Base-by-base conservation (phyloP, 2,329 filamentous ascomycete genomes). In the Fusarium sp. region DNA sequence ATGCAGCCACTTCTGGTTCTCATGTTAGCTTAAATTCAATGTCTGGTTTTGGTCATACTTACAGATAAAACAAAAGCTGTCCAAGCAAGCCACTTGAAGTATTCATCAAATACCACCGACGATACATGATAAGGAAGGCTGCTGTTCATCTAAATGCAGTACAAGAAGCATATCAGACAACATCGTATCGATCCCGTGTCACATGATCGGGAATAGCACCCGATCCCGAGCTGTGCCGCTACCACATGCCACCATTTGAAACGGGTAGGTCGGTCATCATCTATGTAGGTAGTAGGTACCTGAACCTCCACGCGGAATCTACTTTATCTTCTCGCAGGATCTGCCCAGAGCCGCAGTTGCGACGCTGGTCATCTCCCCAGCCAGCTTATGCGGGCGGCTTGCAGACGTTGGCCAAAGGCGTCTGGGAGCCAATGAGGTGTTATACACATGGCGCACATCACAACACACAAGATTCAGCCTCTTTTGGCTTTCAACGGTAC, bases 311-410 rank as follows among this genome's bases (percentile, higher is more conserved):
- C 33, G 6, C 20, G 40, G 25, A 23, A 22, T 15, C 15, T n/a
- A 19, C 22, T 45, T 43, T 20, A 19, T 41, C 15, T 39, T 58
- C 23, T 17, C 23, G 22, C 17, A 22, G 32, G n/a, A 33, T 73
- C 74, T 7, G 72, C n/a, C 70, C 3, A 75, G 39, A 27, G 91
- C 83, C 13, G 91, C 88, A 0, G 89, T 89, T 64, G 88, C 47
- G 0, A 92, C 85, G 73, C 88, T 91, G 14, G 89, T 85, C 47
- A 91, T 75, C 78, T 92, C 89, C 89, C 0, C 89, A 66, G 1
- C 88, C 89, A 0, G 89, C 88, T 78, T 78, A 81, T 15, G 76
- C 78, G 3, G 78, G 78, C n/a, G 85, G 82, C 54, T 84, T 82
- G 47, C 86, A 80, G 3, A 83, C 78, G 61, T 81, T 79, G n/a